A percentile compares a stretch with the other conserved stretches of the same genome.
Conservation (phyloP, 768 basidiomycete genomes). For the Polyporus arcularius region DNA sequence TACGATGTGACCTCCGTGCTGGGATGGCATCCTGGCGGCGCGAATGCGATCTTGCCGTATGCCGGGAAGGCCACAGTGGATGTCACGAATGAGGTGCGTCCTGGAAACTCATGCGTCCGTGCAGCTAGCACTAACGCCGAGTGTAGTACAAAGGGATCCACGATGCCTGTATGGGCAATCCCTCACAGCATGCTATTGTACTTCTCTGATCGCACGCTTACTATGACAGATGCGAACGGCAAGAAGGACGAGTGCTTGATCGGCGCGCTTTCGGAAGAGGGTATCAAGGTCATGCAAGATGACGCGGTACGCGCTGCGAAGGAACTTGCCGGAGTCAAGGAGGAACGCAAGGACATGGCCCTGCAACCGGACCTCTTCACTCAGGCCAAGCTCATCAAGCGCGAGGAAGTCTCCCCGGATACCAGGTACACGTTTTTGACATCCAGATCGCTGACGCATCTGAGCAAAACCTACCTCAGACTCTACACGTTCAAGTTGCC, state of each 20-base stretch:
- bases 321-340: slow-evolving; percentile 20
- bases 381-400: slow-evolving; percentile 17
- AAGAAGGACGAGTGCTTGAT: slow-evolving; percentile 25
- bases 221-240: slow-evolving; percentile 17
- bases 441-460: not conserved
- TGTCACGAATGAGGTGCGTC: slow-evolving; percentile 19
- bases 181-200: not conserved
- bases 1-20: slow-evolving; percentile 31
- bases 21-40: slow-evolving; percentile 26
- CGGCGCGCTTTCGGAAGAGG: slow-evolving; percentile 18
- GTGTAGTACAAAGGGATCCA: slow-evolving; percentile 26
- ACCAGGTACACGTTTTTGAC: slow-evolving; percentile 14
- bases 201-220: not conserved
- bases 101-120: not conserved
- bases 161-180: slow-evolving; percentile 16
- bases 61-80: slow-evolving; percentile 27
- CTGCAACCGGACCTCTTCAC: slow-evolving; percentile 25
- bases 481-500: slow-evolving; percentile 24
- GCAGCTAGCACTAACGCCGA: not conserved
- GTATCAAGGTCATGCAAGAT: slow-evolving; percentile 21
- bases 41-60: slow-evolving; percentile 23
- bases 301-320: slow-evolving; percentile 22
- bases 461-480: not conserved
- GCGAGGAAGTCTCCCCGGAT: slow-evolving; percentile 17
- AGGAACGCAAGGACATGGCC: slow-evolving; percentile 19